Base-by-base conservation (phyloP, 441 rosid genomes). In the Croton laevigatus region DNA sequence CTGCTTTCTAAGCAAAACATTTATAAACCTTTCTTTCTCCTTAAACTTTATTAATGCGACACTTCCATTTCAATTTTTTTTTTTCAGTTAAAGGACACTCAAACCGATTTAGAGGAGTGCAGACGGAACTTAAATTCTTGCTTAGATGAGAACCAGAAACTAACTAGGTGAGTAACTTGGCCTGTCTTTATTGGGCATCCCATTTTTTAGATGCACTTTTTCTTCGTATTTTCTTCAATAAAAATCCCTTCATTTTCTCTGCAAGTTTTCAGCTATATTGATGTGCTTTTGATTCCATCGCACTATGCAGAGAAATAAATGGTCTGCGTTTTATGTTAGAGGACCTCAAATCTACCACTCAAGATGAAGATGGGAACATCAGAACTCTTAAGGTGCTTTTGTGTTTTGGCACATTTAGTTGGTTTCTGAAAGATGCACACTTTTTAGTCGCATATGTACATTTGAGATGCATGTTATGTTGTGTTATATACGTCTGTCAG, bases 141-240 rank as follows among this genome's bases (percentile, higher is more conserved):
- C 85, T 73, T 93, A 48, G 91, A 90, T 75, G 96, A 96, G 71
- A 96, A 96, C 81, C 84, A 85, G 71, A 89, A 86, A 77, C 88
- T 96, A 70, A 80, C 78, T 27, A 85, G 96, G 97, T 93, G 64
- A 45, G 62, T 9, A 59, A 59, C 36, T 34, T 42, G 7, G 16
- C 57, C 2, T n/a, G 19, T 53, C 19, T 53, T 2, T 11, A 53
- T 53, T n/a, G 3, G 1, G 10, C 57, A 53, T 75, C 58, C 54
- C 72, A 37, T 62, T 73, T 79, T 68, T 55, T n/a, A 72, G 45
- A 49, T 66, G 52, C 45, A 65, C 61, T 65, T 38, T 10, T 53
- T 68, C 63, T 72, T 71, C 59, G 44, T 68, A 66, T 46, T 69
- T 70, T 59, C 59, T 23, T 36, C 17, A 2, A n/a, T n/a, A 32